Conservation (phyloP, 768 basidiomycete species). For the Harrya chromipes region DNA sequence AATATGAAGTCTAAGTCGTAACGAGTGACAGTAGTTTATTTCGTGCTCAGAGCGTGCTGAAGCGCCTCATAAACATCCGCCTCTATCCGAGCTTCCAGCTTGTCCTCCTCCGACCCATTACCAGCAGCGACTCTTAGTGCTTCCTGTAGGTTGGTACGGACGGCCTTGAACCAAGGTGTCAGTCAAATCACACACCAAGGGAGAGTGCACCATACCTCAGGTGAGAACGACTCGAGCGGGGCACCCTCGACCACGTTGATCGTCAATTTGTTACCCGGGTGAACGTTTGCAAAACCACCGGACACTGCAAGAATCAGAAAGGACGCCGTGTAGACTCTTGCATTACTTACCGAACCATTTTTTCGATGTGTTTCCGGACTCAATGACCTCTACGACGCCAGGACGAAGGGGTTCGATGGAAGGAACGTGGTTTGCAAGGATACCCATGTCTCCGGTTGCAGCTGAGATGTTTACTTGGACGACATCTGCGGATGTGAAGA, state of each 20-base stretch:
- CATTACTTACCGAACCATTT: slow-evolving; percentile 90
- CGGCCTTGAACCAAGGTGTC: slow-evolving; percentile 54
- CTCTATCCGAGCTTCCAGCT: slow-evolving; percentile 90
- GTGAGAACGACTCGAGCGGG: slow-evolving; percentile 84
- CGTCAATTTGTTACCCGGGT: slow-evolving; percentile 94
- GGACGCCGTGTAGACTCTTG: not conserved
- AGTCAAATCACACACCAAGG: slow-evolving; percentile 2
- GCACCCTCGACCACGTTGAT: slow-evolving; percentile 98
- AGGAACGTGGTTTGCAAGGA: slow-evolving; percentile 97
- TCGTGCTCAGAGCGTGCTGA: slow-evolving; percentile 72
- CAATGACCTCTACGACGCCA: slow-evolving; percentile 93
- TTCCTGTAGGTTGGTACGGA: slow-evolving; percentile 86
- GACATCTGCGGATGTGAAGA: slow-evolving; percentile 89
- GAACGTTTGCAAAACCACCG: slow-evolving; percentile 95
- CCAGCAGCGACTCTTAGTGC: slow-evolving; percentile 79
- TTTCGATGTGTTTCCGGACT: slow-evolving; percentile 71
- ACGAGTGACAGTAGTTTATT: slow-evolving; percentile 28
- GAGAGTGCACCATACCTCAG: slow-evolving; percentile 58
- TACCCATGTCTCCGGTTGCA: slow-evolving; percentile 97
- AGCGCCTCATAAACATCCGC: slow-evolving; percentile 96
- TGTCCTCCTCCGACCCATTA: slow-evolving; percentile 89
- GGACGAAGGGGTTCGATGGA: slow-evolving; percentile 95
- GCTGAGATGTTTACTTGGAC: slow-evolving; percentile 95
- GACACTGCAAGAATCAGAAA: slow-evolving; percentile 58
- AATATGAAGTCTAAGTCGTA: slow-evolving; percentile 13